Base-by-base conservation (phyloP, 2,329 filamentous ascomycete genomes). In the Pseudogymnoascus sp. region DNA sequence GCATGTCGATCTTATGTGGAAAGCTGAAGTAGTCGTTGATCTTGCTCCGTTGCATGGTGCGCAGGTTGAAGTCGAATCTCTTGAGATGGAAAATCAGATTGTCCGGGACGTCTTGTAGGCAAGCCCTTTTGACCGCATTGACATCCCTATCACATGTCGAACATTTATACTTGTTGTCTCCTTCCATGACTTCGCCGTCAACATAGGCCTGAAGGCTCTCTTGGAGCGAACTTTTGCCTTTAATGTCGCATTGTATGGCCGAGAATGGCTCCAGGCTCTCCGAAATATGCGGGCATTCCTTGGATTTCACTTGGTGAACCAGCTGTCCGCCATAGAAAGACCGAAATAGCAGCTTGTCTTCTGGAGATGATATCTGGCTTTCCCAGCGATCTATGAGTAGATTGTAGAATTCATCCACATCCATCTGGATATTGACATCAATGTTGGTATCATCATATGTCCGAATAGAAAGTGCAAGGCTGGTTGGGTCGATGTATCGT, bases 161-260 rank as follows among this genome's bases (percentile, higher is more conserved):
- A 77, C 95, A 99, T 68, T 96, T 96, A 80, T 98, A 99, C 77
- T 96, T 97, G 79, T 99, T 98, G 71, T 96, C 92, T 68, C 96
- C 95, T 80, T 96, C 92, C 89, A 99, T 93, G 37, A 95, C 87
- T 76, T 99, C 95, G 3, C 95, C 95, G 73, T 96, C 90, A 11
- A 98, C 92, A 74, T 96, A 98, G n/a, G 93, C 92, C 70, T 92
- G 87, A 13, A 99, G 80, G 72, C 95, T 98, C 69, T 97, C 92
- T 71, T 91, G 82, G 1, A 99, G 83, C 34, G 81, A 89, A 21
- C 80, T 82, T 77, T 97, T 98, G 62, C 93, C 93, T 75, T 96
- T 96, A 72, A 99, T 96, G 70, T 97, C 93, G 73, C 95, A 96
- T 70, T 96, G 93, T 63, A 99, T 92, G 4, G 93, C 93, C 13